A percentile compares a stretch with the other conserved stretches of the same genome.
phyloP scores from a whole-genome alignment of 208 protist genomes.

The Wallacemonas sp. region DNA sequence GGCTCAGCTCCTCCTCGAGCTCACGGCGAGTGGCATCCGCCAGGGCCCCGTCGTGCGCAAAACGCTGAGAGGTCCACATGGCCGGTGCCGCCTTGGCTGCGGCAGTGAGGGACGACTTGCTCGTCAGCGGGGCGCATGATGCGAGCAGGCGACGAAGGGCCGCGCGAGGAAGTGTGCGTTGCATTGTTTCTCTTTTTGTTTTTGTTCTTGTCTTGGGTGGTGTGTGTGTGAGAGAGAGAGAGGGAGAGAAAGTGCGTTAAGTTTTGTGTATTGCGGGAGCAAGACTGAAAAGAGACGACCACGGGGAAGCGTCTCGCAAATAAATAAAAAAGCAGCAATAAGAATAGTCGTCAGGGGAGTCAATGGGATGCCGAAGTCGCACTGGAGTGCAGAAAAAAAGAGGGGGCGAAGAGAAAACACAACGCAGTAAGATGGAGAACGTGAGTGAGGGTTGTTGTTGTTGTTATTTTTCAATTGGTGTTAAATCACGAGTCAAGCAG shows the following conservation, averaged over 20 bases:
- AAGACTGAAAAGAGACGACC: too few relatives aligned
- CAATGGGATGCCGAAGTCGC: too few relatives aligned
- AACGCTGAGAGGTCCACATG: constrained; percentile 28
- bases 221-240: not conserved
- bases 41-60: constrained; percentile 56
- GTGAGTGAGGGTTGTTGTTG: too few relatives aligned
- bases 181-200: not conserved
- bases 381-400: too few relatives aligned
- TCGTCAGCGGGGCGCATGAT: not conserved
- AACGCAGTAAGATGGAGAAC: too few relatives aligned
- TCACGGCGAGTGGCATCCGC: constrained; percentile 60
- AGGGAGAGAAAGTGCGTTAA: not conserved
- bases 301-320: too few relatives aligned
- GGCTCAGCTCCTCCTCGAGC: constrained; percentile 84
- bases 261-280: too few relatives aligned
- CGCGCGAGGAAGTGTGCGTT: constrained; percentile 19
- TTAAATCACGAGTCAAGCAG: too few relatives aligned
- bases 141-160: constrained; percentile 23
- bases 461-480: too few relatives aligned
- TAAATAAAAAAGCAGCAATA: too few relatives aligned
- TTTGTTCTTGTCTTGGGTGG: not conserved
- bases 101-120: not conserved
- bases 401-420: too few relatives aligned
- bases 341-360: too few relatives aligned
- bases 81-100: constrained; percentile 13